phyloP scores from a whole-genome alignment of 495 filamentous ascomycete genomes.

The Xylaria cubensis region DNA sequence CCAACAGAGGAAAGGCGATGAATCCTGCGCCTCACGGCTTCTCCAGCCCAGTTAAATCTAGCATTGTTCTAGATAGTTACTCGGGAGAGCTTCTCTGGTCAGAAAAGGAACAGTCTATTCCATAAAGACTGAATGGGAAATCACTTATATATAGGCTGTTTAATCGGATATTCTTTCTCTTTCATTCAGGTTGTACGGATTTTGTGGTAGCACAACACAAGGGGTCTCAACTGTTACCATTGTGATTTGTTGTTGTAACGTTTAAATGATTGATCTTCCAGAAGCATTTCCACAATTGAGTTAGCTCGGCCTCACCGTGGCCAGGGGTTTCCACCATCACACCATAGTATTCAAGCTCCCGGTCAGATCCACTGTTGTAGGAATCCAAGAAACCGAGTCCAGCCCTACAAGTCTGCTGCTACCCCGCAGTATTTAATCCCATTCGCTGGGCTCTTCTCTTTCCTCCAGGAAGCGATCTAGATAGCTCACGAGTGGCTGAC shows the following conservation, averaged over 20 bases:
- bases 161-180: not conserved
- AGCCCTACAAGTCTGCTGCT: slow-evolving; percentile 18
- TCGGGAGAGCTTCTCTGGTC: slow-evolving; percentile 8
- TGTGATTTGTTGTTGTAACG: not conserved
- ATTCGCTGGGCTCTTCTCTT: slow-evolving; percentile 18
- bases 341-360: slow-evolving; percentile 1
- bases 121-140: not conserved
- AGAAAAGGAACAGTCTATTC: not conserved
- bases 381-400: slow-evolving; percentile 19
- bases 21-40: slow-evolving; percentile 26
- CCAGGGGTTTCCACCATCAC: slow-evolving; percentile 13
- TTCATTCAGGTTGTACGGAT: not conserved
- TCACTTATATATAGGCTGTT: not conserved
- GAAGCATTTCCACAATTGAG: not conserved
- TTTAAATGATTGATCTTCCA: not conserved
- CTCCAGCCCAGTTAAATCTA: slow-evolving; percentile 1
- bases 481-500: slow-evolving; percentile 14
- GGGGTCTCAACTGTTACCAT: not conserved
- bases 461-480: slow-evolving; percentile 5
- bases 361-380: slow-evolving; percentile 21
- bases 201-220: slow-evolving; percentile 4
- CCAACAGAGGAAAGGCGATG: slow-evolving; percentile 14
- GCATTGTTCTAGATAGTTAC: not conserved
- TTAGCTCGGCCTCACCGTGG: slow-evolving; percentile 26
- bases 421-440: slow-evolving; percentile 30